These are phyloP conservation scores for Niveomyces coronatus DNA, from an alignment of 2,329 filamentous ascomycete species.

Conservation along the genomic window DNA sequence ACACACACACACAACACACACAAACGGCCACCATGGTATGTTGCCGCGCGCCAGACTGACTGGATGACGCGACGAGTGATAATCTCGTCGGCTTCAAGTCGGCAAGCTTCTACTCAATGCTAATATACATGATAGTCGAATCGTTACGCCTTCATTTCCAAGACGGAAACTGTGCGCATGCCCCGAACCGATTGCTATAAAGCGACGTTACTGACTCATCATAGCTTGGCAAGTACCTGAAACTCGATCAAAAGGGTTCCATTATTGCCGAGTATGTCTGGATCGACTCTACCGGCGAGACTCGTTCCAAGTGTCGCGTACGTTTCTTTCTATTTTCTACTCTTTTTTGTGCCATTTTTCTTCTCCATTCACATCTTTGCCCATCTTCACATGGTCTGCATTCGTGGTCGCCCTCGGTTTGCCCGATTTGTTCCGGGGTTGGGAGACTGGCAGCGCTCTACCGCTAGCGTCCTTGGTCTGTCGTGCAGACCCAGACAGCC, in stretches of 20 bases:
- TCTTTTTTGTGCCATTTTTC: not conserved
- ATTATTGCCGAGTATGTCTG: slow-evolving; percentile 96
- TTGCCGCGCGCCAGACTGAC: not conserved
- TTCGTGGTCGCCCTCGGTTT: not conserved
- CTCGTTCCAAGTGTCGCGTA: slow-evolving; percentile 94
- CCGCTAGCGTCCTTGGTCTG: slow-evolving; percentile 1
- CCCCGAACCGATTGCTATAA: not conserved
- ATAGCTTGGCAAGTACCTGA: slow-evolving; percentile 86
- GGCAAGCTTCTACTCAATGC: slow-evolving; percentile 11
- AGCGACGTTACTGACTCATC: slow-evolving; percentile 10
- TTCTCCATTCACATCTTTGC: not conserved
- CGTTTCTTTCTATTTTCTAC: slow-evolving; percentile 30
- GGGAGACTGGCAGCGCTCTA: too few species aligned
- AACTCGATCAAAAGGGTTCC: slow-evolving; percentile 77
- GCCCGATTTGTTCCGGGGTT: slow-evolving; percentile 2
- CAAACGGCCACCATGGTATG: slow-evolving; percentile 8
- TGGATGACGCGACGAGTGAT: not conserved
- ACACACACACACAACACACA: slow-evolving; percentile 5
- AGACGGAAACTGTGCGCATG: slow-evolving; percentile 24
- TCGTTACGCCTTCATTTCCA: slow-evolving; percentile 19
- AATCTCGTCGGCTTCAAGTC: not conserved
- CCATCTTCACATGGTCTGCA: not conserved
- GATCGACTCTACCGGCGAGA: slow-evolving; percentile 75
- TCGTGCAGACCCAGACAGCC: not conserved
- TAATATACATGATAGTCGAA: slow-evolving; percentile 17